Conservation (phyloP, 2,329 filamentous ascomycete genomes). For the Colletotrichum sp. region DNA sequence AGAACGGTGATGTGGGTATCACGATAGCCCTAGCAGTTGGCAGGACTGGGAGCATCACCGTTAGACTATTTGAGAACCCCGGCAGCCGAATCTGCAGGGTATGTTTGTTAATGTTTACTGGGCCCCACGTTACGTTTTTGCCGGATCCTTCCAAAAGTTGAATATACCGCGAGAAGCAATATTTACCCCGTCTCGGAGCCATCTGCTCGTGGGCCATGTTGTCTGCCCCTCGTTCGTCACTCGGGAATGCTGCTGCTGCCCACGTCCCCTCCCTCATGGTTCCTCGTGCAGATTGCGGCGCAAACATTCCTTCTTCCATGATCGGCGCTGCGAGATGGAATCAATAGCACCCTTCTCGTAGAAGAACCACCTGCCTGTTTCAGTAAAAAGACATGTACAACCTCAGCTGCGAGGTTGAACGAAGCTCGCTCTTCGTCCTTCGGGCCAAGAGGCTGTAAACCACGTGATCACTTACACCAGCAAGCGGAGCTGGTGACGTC, state of each 20-base stretch:
- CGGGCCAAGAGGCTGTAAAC: not conserved
- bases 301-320: not conserved
- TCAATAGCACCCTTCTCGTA: not conserved
- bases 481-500: not conserved
- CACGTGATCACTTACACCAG: not conserved
- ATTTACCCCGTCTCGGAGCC: not conserved
- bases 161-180: not conserved
- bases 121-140: slow-evolving; percentile 6
- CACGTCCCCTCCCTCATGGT: not conserved
- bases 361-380: not conserved
- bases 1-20: slow-evolving; percentile 16
- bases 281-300: not conserved
- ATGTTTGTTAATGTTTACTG: not conserved
- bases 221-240: not conserved
- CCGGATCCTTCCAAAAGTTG: not conserved
- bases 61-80: slow-evolving; percentile 9
- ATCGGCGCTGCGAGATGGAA: not conserved
- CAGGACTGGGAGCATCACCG: slow-evolving; percentile 7
- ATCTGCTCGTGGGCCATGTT: not conserved
- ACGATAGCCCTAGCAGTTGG: not conserved
- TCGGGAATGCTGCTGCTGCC: not conserved
- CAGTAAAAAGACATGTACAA: not conserved
- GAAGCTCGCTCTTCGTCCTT: not conserved
- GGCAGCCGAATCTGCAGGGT: slow-evolving; percentile 11
- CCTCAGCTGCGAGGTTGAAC: not conserved